A percentile compares a stretch with the other conserved stretches of the same genome.
These are phyloP conservation scores for Hemisphaericaspora xylofermentans DNA, from an alignment of 1,139 yeast genomes.

Conservation along the genomic window DNA sequence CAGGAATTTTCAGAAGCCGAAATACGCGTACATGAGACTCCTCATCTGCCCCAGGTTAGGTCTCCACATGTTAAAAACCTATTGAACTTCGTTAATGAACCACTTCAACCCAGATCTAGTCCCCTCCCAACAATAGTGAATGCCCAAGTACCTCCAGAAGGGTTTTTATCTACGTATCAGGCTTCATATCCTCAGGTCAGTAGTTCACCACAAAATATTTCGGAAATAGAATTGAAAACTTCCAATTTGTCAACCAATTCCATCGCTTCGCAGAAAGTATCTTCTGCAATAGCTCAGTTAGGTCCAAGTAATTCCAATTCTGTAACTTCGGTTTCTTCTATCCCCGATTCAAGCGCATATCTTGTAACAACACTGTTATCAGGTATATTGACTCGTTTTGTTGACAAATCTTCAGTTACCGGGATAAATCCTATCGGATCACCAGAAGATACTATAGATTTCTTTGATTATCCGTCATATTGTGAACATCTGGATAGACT, in stretches of 20 bases:
- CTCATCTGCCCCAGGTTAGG: not conserved
- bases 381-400: conserved; percentile 4
- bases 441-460: conserved; percentile 24
- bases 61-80: not conserved
- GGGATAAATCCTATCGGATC: conserved; percentile 28
- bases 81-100: not conserved
- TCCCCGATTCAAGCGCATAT: conserved; percentile 8
- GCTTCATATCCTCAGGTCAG: not conserved
- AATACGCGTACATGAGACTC: not conserved
- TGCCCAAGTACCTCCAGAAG: not conserved
- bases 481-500: conserved; percentile 19
- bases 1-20: not conserved
- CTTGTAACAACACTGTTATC: conserved; percentile 7
- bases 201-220: not conserved
- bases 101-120: not conserved
- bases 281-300: not conserved
- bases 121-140: not conserved
- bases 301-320: not conserved
- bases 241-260: not conserved
- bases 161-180: not conserved
- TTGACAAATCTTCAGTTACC: conserved; percentile 11
- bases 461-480: conserved; percentile 29
- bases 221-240: not conserved
- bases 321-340: not conserved
- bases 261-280: not conserved